These are phyloP conservation scores for Phytopythium ostracodes DNA, from an alignment of 352 stramenopile genomes.

Conservation along the genomic window DNA sequence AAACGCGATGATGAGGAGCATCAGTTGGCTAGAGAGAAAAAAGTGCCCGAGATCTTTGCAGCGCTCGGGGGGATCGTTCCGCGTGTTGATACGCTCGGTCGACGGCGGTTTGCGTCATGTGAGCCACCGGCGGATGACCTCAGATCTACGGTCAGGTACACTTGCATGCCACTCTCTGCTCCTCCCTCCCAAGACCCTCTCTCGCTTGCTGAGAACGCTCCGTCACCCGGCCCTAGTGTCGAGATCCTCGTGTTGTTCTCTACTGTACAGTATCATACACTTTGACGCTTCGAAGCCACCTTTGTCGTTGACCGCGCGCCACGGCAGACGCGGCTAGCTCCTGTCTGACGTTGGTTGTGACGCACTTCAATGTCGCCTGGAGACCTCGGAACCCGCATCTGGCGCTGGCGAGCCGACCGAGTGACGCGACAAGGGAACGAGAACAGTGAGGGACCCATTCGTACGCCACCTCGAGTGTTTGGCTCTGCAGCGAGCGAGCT, in stretches of 20 bases:
- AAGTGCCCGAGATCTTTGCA: neutral
- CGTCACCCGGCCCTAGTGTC: neutral
- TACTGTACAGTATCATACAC: too few relatives aligned
- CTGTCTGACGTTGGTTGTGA: neutral
- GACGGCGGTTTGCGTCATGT: neutral
- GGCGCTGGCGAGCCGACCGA: neutral
- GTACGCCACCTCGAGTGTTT: neutral
- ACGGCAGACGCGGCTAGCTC: neutral
- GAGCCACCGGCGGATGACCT: too few relatives aligned
- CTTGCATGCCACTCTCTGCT: neutral
- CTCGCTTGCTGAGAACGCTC: conserved; percentile 1
- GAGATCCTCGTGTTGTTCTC: neutral
- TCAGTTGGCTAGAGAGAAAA: neutral
- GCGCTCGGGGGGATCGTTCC: neutral
- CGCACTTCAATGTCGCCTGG: neutral
- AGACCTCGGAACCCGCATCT: neutral
- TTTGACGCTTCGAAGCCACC: neutral
- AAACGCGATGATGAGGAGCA: neutral
- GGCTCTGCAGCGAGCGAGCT: neutral
- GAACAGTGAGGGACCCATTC: neutral
- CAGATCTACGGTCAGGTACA: neutral
- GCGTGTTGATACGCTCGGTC: neutral
- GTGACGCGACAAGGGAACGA: neutral
- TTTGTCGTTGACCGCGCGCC: neutral
- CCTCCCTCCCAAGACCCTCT: neutral